A percentile compares a stretch with the other conserved stretches of the same genome.
These are phyloP conservation scores for Zymoseptoria crescenta DNA, from an alignment of 2,329 filamentous ascomycete genomes.

Conservation along the genomic window DNA sequence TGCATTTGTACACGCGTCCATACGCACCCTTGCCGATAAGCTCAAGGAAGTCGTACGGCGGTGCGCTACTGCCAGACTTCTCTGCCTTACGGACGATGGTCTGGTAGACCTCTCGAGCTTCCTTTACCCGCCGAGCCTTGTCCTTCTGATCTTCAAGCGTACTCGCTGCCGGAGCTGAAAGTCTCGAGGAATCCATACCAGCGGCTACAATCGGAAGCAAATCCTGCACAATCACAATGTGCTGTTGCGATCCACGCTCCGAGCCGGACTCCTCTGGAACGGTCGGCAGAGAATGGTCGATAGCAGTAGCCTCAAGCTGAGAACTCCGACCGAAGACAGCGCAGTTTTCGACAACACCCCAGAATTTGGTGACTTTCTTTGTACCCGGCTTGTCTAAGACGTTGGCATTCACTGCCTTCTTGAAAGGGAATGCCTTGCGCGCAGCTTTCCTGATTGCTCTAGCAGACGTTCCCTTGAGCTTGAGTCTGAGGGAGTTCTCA, in stretches of 20 bases:
- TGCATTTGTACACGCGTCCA: slow-evolving; percentile 64
- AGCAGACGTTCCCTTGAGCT: background rate
- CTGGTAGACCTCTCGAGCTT: slow-evolving; percentile 63
- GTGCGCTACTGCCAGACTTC: slow-evolving; percentile 52
- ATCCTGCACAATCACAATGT: background rate
- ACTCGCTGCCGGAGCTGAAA: slow-evolving; percentile 16
- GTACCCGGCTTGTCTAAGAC: slow-evolving; percentile 10
- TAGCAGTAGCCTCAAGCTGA: background rate
- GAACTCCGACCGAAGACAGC: background rate
- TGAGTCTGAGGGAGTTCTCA: background rate
- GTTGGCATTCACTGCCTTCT: slow-evolving; percentile 2
- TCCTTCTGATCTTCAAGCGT: slow-evolving; percentile 15
- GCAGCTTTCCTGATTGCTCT: slow-evolving; percentile 4
- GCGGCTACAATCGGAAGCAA: background rate
- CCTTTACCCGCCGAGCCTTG: slow-evolving; percentile 40
- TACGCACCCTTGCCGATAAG: slow-evolving; percentile 69
- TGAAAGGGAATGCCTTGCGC: slow-evolving; percentile 1
- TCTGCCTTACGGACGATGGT: slow-evolving; percentile 55
- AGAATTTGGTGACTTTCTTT: slow-evolving; percentile 12
- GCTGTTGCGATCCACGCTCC: background rate
- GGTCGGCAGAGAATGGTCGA: slow-evolving; percentile 3
- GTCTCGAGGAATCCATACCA: slow-evolving; percentile 25
- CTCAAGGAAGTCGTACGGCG: slow-evolving; percentile 61
- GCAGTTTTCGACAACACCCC: slow-evolving; percentile 3
- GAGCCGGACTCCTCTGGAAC: slow-evolving; percentile 1